A percentile compares a stretch with the other conserved stretches of the same genome.
phyloP scores from a whole-genome alignment of 306 rosid species.

The Canavalia gladiata region DNA sequence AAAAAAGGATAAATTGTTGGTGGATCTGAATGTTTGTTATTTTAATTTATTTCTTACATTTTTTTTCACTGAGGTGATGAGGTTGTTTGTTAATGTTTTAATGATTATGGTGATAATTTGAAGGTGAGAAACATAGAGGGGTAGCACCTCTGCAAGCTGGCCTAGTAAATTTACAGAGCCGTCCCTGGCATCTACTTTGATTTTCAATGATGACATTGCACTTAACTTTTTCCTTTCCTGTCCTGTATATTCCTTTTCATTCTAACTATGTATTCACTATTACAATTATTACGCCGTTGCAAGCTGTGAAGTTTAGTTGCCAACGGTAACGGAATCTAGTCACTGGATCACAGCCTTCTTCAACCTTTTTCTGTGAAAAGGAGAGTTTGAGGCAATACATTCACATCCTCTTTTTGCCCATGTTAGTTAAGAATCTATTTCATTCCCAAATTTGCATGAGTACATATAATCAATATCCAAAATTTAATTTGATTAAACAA shows the following conservation, averaged over 20 bases:
- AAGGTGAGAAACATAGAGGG: background rate
- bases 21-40: conserved; percentile 43
- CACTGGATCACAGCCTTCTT: background rate
- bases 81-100: background rate
- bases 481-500: too few relatives aligned
- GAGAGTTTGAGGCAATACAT: background rate
- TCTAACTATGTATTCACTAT: background rate
- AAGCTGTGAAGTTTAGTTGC: background rate
- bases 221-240: background rate
- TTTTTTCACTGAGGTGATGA: background rate
- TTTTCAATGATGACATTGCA: conserved; percentile 37
- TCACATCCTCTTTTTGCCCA: background rate
- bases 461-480: too few relatives aligned
- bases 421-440: too few relatives aligned
- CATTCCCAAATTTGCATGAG: too few relatives aligned
- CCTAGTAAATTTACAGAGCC: conserved; percentile 32
- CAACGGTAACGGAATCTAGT: conserved; percentile 11
- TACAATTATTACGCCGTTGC: background rate
- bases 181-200: conserved; percentile 1
- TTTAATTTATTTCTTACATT: background rate
- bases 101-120: background rate
- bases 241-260: conserved; percentile 23
- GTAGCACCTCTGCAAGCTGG: background rate
- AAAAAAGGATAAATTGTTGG: background rate
- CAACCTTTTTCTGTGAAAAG: background rate